Conservation (phyloP, 179 eudicot genomes). For the Silene coronaria region DNA sequence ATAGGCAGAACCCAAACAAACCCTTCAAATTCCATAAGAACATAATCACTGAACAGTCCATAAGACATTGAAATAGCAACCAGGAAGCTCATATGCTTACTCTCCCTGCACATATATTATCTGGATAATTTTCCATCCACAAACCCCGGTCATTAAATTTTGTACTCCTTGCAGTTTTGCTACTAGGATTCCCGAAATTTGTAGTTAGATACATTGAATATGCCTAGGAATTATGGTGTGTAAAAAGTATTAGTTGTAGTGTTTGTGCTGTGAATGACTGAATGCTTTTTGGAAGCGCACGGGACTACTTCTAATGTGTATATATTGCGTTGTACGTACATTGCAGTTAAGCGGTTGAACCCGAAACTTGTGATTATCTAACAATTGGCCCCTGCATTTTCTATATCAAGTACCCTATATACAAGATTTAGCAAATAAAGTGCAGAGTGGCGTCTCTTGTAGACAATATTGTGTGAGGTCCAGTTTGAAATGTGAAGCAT, state of each 20-base stretch:
- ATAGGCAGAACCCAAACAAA: constrained; percentile 3
- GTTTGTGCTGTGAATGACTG: no score
- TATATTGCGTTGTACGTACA: no score
- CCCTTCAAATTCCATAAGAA: not conserved
- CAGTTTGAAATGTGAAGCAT: not conserved
- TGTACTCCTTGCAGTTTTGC: constrained; percentile 31
- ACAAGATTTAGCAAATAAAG: constrained; percentile 79
- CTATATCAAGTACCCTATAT: constrained; percentile 78
- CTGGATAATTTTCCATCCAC: constrained; percentile 41
- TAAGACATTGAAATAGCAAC: constrained; percentile 2
- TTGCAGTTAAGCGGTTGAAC: no score
- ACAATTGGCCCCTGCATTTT: constrained; percentile 38
- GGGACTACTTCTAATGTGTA: no score
- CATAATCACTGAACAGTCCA: not conserved
- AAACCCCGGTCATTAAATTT: constrained; percentile 35
- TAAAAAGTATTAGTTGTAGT: no score
- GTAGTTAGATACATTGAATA: no score
- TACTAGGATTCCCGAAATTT: no score
- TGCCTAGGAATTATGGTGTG: no score
- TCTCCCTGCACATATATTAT: constrained; percentile 1
- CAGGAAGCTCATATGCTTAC: not conserved
- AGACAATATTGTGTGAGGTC: not conserved
- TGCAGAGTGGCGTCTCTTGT: constrained; percentile 88
- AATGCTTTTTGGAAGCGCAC: no score
- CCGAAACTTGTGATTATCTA: no score